Evolutionary conservation across 169 alveolate species (phyloP).

Genomic region (Cryptosporidium ubiquitum): DNA sequence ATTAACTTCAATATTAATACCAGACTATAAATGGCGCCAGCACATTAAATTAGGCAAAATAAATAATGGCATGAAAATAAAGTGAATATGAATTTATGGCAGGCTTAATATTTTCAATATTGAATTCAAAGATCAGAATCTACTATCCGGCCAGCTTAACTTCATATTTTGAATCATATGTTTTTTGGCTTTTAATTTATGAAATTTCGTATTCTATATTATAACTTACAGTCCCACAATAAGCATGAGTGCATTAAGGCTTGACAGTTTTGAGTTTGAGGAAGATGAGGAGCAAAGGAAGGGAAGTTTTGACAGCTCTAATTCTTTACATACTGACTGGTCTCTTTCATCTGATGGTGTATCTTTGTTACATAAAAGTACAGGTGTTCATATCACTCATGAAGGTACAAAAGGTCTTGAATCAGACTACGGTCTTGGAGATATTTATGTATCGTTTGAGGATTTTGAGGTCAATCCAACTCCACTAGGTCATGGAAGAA

Average conservation of each 20-base stretch:
- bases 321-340: slow-evolving; percentile 67
- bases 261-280: slow-evolving; percentile 50
- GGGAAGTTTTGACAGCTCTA: slow-evolving; percentile 13
- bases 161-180: neutral
- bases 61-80: neutral
- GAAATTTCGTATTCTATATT: neutral
- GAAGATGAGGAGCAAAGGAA: slow-evolving; percentile 28
- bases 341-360: slow-evolving; percentile 61
- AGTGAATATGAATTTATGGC: neutral
- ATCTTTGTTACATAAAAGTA: slow-evolving; percentile 55
- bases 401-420: slow-evolving; percentile 71
- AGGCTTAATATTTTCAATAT: neutral
- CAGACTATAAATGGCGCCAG: neutral
- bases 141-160: neutral
- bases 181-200: neutral
- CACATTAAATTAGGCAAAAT: neutral
- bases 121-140: neutral
- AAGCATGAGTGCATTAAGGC: slow-evolving; percentile 41
- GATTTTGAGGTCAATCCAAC: slow-evolving; percentile 61
- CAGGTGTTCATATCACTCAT: slow-evolving; percentile 65
- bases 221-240: neutral
- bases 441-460: slow-evolving; percentile 1
- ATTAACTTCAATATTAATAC: too few relatives aligned
- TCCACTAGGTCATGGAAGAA: slow-evolving; percentile 72
- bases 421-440: slow-evolving; percentile 58